Percentiles rank a stretch among this genome's conserved stretches.
phyloP scores from a whole-genome alignment of 768 basidiomycete species.

The Macrolepiota fuliginosa region DNA sequence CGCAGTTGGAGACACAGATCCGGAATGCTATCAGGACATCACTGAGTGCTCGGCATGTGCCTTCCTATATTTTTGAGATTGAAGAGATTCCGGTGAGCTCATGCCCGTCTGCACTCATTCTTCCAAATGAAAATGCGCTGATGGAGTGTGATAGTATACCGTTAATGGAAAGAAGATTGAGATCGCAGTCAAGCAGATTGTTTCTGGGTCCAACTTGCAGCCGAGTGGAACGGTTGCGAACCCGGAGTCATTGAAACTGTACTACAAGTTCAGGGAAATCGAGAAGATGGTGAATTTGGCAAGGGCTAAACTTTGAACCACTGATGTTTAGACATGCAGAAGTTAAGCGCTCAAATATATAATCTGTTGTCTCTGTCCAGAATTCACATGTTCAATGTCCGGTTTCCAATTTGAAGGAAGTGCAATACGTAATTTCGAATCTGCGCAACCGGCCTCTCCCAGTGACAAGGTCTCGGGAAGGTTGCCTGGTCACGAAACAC shows the following conservation, averaged over 20 bases:
- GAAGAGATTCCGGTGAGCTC: conserved; percentile 65
- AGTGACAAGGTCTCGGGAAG: too few species aligned
- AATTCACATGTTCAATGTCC: too few species aligned
- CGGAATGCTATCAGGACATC: conserved; percentile 53
- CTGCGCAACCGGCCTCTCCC: too few species aligned
- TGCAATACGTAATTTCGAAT: too few species aligned
- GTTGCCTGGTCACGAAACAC: too few species aligned
- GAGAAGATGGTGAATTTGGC: conserved; percentile 24
- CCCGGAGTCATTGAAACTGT: conserved; percentile 61
- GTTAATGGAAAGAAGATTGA: conserved; percentile 80
- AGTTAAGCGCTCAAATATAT: not conserved
- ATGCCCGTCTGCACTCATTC: not conserved
- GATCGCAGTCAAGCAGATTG: conserved; percentile 75
- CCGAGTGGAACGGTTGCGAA: conserved; percentile 78
- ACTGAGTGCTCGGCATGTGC: conserved; percentile 75
- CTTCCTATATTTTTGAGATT: conserved; percentile 61
- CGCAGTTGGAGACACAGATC: conserved; percentile 44
- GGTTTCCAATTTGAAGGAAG: too few species aligned
- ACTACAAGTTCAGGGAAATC: conserved; percentile 60
- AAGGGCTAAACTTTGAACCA: conserved; percentile 17
- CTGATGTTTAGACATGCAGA: not conserved
- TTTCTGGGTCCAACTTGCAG: conserved; percentile 61
- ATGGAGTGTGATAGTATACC: conserved; percentile 49
- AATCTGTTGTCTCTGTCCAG: too few species aligned
- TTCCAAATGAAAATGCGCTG: not conserved